phyloP scores from a whole-genome alignment of 345 rosid species.

The Euphorbia tirucalli region DNA sequence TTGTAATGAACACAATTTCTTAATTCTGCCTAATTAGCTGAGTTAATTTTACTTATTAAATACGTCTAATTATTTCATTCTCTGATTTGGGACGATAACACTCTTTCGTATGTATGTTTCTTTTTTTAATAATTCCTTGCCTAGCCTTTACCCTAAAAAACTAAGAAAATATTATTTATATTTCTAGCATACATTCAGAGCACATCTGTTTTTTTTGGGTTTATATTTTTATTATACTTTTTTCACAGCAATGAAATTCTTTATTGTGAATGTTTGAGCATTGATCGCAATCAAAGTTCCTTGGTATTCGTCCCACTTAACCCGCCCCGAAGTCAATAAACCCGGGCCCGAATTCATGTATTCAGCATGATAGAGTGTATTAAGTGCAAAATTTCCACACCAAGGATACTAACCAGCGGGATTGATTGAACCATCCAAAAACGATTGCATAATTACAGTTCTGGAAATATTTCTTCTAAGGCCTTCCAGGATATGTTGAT shows the following conservation, averaged over 20 bases:
- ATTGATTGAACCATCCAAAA: conserved; percentile 14
- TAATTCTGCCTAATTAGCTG: too few species aligned
- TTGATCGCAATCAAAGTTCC: background rate
- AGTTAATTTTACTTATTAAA: too few species aligned
- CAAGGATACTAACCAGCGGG: conserved; percentile 33
- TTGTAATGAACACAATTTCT: too few species aligned
- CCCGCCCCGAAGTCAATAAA: conserved; percentile 19
- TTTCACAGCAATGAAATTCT: conserved; percentile 17
- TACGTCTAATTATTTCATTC: too few species aligned
- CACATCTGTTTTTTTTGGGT: too few species aligned
- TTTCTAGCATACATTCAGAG: too few species aligned
- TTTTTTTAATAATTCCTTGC: too few species aligned
- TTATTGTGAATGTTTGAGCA: conserved; percentile 29
- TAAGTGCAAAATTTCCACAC: conserved; percentile 19
- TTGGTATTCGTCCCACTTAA: conserved; percentile 27
- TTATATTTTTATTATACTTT: too few species aligned
- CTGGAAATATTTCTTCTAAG: conserved; percentile 28
- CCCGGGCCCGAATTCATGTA: conserved; percentile 35
- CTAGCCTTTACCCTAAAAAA: too few species aligned
- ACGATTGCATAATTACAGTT: conserved; percentile 24
- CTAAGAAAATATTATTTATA: too few species aligned
- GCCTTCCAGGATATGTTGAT: conserved; percentile 29
- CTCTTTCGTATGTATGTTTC: too few species aligned
- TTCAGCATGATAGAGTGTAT: conserved; percentile 31
- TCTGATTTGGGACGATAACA: too few species aligned